Percentiles rank a stretch among this genome's conserved stretches.
phyloP scores from a whole-genome alignment of 805 yeast species.

The Scheffersomyces coipomensis region DNA sequence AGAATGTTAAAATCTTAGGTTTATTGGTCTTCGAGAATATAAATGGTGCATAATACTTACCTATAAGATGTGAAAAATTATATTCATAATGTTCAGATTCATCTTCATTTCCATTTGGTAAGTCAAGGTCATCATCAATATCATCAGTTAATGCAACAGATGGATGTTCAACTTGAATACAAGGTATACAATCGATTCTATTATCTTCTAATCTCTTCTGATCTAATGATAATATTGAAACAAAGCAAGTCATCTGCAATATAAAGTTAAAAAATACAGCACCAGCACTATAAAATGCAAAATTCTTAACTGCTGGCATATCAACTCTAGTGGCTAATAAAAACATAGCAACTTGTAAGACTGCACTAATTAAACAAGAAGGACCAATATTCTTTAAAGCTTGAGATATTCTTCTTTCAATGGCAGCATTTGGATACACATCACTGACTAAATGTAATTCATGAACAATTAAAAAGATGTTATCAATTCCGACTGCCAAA shows the following conservation, averaged over 20 bases:
- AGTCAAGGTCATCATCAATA: conserved; percentile 7
- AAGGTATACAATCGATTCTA: conserved; percentile 63
- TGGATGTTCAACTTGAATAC: conserved; percentile 30
- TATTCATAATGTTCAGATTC: conserved; percentile 12
- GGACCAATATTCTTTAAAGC: conserved; percentile 82
- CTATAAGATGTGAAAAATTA: conserved; percentile 35
- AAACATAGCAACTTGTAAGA: conserved; percentile 79
- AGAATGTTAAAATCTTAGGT: conserved; percentile 49
- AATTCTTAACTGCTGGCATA: conserved; percentile 96
- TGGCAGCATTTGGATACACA: conserved; percentile 33
- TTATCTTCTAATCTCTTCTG: conserved; percentile 58
- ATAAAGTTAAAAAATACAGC: conserved; percentile 76
- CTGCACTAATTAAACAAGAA: conserved; percentile 73
- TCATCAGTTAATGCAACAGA: conserved; percentile 8
- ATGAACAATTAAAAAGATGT: conserved; percentile 82
- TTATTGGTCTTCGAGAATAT: conserved; percentile 49
- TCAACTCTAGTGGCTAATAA: conserved; percentile 73
- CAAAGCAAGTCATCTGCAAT: conserved; percentile 79
- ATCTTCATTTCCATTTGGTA: conserved; percentile 4
- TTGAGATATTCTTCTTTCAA: conserved; percentile 58
- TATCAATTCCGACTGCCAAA: conserved; percentile 94
- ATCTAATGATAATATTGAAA: conserved; percentile 68
- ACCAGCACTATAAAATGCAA: conserved; percentile 87
- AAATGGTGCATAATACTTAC: conserved; percentile 56
- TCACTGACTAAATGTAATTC: conserved; percentile 61